Base-by-base conservation (phyloP, 2,329 filamentous ascomycete genomes). In the Chaetothyriales sp. region DNA sequence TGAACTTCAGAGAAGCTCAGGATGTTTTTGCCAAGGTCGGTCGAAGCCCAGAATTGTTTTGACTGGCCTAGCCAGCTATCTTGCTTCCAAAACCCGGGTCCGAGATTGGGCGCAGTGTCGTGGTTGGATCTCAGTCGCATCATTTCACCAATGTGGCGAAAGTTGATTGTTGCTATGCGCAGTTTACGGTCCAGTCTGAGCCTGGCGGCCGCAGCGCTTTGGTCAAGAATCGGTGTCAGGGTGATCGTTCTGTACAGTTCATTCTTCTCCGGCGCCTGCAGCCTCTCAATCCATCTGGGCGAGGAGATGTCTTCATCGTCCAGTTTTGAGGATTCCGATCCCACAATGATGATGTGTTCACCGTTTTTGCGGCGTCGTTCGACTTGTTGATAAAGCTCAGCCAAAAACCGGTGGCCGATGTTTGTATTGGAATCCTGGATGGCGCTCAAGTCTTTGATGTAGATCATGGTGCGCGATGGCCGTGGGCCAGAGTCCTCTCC, bases 361-460 rank as follows among this genome's bases (percentile, higher is more conserved):
- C 88, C 88, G 42, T 78, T 74, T 49, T 76, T 74, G 72, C 89
- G 84, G 52, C 82, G 75, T 53, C 78, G 76, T 59, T 89, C 82
- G 22, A 94, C 78, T 5, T 84, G 72, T 46, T 78, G 75, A 49
- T 85, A 80, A 10, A 98, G 69, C 52, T 82, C 79, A 43, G 73
- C 70, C 6, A 95, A 68, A 28, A 96, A 76, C 19, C 77, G 74
- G 1, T 77, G 73, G 9, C 87, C 86, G 52, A 86, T 80, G 5
- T 76, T 65, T 5, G 42, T 45, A 0, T 84, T 81, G 10, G 32
- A 39, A 61, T 77, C 76, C 59, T 76, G 79, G 7, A 98, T 73
- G 56, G 93, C 86, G 49, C 84, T 80, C 61, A 87, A 84, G 63
- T 96, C 86, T 62, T 84, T 79, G 10, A 95, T 70, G 59, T 86